Base-by-base conservation (phyloP, 2,329 filamentous ascomycete genomes). In the Epichloe scottii region DNA sequence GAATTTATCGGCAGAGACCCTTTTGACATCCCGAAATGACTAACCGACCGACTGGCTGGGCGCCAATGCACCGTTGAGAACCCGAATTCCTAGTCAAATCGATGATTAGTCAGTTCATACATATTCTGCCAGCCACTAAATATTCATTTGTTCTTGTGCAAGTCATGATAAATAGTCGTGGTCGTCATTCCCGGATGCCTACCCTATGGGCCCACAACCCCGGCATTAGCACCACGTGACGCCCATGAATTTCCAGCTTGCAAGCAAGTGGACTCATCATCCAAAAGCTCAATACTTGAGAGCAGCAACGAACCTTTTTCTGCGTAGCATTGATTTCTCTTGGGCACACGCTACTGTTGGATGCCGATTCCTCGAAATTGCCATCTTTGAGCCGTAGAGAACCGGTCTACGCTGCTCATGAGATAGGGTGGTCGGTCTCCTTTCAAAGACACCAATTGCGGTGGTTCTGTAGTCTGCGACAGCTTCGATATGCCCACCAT, bases 401-500 rank as follows among this genome's bases (percentile, higher is more conserved):
- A 48, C 47, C 52, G 53, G 57, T 55, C 56, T 55, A 56, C 55
- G 57, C 58, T 58, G 53, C 65, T 56, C 59, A 68, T 63, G 66
- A 65, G 50, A 64, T 62, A 67, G 55, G 53, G 56, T 56, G 59
- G 57, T 57, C 53, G 59, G 57, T 57, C 53, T 50, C 54, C 49
- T 53, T 50, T 43, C 55, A 46, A 53, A 49, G 56, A 50, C 54
- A 19, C 58, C 56, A 57, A 58, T 56, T 55, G 63, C 65, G 65
- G 66, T 61, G 58, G 57, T 65, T 62, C 65, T 66, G 64, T 60
- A 60, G 49, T 59, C 55, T 33, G 58, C 62, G 61, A 63, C 58
- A 60, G 57, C 57, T 54, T 55, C 54, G 53, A 59, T 56, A 56
- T 56, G 43, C 40, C 58, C 58, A 60, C 65, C 68, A 86, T 86